Conservation (phyloP, 164 flowering plant genomes). For the Chimonanthus salicifolius region DNA sequence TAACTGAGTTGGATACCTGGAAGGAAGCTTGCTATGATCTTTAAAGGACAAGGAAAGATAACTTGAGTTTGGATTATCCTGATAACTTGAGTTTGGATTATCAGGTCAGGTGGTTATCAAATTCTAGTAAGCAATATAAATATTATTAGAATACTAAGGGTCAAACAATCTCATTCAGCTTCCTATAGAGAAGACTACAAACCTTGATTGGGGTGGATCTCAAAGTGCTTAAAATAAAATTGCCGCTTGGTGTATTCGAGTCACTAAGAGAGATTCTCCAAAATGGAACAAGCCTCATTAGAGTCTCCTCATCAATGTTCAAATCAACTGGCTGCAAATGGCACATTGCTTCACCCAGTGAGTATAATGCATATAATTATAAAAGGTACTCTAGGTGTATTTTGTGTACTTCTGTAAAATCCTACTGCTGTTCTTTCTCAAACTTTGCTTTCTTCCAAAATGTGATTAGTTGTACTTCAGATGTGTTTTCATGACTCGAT, state of each 20-base stretch:
- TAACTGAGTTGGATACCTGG: slow-evolving; percentile 76
- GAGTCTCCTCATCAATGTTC: slow-evolving; percentile 90
- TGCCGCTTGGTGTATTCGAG: slow-evolving; percentile 49
- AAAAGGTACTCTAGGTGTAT: not conserved
- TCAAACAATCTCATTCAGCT: not conserved
- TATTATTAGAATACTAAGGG: not conserved
- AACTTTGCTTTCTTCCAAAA: not conserved
- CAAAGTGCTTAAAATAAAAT: slow-evolving; percentile 90
- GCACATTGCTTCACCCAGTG: not conserved
- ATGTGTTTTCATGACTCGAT: too few species aligned
- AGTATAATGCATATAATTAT: not conserved
- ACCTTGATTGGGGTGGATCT: slow-evolving; percentile 97
- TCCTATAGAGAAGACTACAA: not conserved
- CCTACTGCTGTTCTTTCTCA: not conserved
- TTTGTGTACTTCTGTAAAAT: not conserved
- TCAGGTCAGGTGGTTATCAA: slow-evolving; percentile 11
- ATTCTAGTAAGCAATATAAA: not conserved
- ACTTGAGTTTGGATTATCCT: too few species aligned
- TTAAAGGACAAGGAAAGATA: slow-evolving; percentile 10
- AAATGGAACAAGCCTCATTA: slow-evolving; percentile 83
- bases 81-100: too few species aligned
- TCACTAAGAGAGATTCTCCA: slow-evolving; percentile 84
- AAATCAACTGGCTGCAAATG: slow-evolving; percentile 70
- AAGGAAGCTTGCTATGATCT: slow-evolving; percentile 85
- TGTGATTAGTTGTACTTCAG: too few species aligned